Base-by-base conservation (phyloP, 805 yeast genomes). In the Debaryomyces prosopidis region DNA sequence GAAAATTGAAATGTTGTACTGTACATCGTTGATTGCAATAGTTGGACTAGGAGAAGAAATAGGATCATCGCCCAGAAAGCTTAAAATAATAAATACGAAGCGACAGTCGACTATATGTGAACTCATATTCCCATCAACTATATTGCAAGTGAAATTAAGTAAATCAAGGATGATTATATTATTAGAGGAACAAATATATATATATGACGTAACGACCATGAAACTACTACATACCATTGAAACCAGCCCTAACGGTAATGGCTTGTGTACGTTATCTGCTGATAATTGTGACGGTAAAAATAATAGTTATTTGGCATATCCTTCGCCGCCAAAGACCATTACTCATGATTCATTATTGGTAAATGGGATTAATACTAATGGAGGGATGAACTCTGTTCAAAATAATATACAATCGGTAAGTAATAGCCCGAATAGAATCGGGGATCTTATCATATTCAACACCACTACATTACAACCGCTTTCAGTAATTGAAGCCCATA, bases 1-100 rank as follows among this genome's bases (percentile, higher is more conserved):
- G 1, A 76, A 87, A 1, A 83, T 89, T 9, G 96, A 90, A 60
- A 91, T 94, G 97, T 77, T 92, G 19, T 92, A 90, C 59, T 77
- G 90, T 36, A 89, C 98, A 0, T 86, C 96, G 5, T 73, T 92
- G 32, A 79, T 94, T 18, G 97, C 96, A 0, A 70, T 89, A 5
- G 96, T 89, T 2, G 92, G 90, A 6, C 69, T 81, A 41, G 92
- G 91, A 2, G 88, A 84, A 44, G 85, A 79, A 50, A 83, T 87
- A 4, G 76, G 76, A 6, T 75, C 82, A 14, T 81, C 89, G 7
- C 95, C 96, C n/a, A 75, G 97, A 48, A 81, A 90, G 52, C 75
- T 92, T 48, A 83, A 84, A 58, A 83, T 92, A 43, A 73, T 91
- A 46, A 94, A 94, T 67, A 88, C 96, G 1, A 89, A 88, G 61